Evolutionary conservation across 257 asterid genomes (phyloP), one percentile per base, ranked within the genome.

Genomic region (Solanum dulcamara): DNA sequence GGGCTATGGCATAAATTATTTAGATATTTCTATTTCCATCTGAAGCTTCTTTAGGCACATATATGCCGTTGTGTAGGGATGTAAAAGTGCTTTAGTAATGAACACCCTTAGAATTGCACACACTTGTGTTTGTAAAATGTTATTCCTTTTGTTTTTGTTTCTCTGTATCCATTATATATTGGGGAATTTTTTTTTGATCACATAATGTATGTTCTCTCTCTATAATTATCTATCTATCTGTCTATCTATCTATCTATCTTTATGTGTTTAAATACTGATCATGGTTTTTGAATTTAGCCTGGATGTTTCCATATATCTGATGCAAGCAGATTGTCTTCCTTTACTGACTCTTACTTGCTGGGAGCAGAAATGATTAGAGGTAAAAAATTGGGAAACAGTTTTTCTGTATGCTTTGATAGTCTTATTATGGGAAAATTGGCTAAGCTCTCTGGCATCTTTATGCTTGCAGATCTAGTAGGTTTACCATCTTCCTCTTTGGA

Each of bases 331-430:
- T 40, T 92, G 84, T 88, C 93, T 87, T 87, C 94, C 75, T 97
- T 97, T 42, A 86, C 83, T 42, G 92, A 89, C 83, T 93, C 98
- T 67, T 97, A 97, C 70, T 59, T 50, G 79, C 88, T 95, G 82
- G 99, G 99, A 79, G 83, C 88, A 72, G 84, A 91, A 86, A 88
- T 95, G 94, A 84, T 88, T 11, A 87, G 57, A 89, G 97, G 97
- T 93, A 83, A 85, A 38, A 18, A 22, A 46, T 46, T 42, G 62
- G 37, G 66, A 32, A 40, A 38, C 42, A 30, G 57, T 42, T 75
- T 40, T 81, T 81, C 53, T 55, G 33, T 33, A 35, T 68, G 64
- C 28, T 77, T 48, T 55, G 13, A 13, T 42, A 71, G 9, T 71
- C 20, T n/a, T 77, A 77, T 30, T 4, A 77, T 77, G 62, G 62